Conservation (phyloP, 371 early-diverging fungal genomes). For the Mortierella sp. region DNA sequence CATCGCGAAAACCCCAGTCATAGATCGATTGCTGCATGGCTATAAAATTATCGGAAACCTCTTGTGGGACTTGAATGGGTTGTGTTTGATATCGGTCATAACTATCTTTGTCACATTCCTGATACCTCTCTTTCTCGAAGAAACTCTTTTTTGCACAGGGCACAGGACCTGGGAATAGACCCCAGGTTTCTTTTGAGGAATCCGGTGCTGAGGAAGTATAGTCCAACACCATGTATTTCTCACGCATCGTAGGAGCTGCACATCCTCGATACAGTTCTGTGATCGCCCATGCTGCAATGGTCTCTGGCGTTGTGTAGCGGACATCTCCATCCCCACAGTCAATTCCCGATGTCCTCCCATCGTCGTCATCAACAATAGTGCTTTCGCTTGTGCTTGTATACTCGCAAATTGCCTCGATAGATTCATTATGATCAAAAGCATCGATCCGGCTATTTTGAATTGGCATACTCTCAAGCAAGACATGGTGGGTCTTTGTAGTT, state of each 20-base stretch:
- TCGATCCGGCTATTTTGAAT: no score
- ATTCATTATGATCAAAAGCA: no score
- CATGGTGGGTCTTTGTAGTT: background rate
- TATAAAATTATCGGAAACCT: background rate
- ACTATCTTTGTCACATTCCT: background rate
- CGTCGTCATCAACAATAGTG: background rate
- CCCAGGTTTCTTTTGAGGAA: background rate
- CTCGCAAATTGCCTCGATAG: background rate
- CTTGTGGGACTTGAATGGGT: background rate
- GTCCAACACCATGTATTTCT: no score
- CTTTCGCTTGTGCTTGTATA: background rate
- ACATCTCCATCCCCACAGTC: background rate
- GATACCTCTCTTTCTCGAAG: background rate
- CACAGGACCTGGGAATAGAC: background rate
- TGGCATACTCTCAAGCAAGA: background rate
- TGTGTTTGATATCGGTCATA: background rate
- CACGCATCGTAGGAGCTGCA: background rate
- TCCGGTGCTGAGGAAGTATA: background rate
- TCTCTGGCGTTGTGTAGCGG: background rate
- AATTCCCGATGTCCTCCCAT: background rate
- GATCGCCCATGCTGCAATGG: background rate
- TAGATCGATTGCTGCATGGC: slow-evolving; percentile 4
- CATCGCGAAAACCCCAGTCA: slow-evolving; percentile 5
- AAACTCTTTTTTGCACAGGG: background rate
- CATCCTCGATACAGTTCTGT: background rate